Percentiles rank a stretch among this genome's conserved stretches.
Conservation (phyloP, 164 flowering plant genomes). For the grape (Vitis vinifera) region ASM3070453v1 NC_081814.1:2398001-2398500, state of each 20-base stretch:
- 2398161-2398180: not conserved
- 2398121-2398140: constrained; percentile 11
- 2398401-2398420: no score
- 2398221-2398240: not conserved
- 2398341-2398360: no score
- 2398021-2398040: not conserved
- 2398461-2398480: no score
- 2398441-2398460: no score
- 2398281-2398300: not conserved
- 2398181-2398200: constrained; percentile 9
- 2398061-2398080: constrained; percentile 9
- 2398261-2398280: not conserved
- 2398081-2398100: constrained; percentile 7
- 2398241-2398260: not conserved
- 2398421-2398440: no score
- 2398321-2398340: no score
- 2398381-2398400: not conserved
- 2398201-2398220: constrained; percentile 4
- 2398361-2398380: no score
- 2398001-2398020: not conserved
- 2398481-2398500: no score
- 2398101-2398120: not conserved
- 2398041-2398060: not conserved
- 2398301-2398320: not conserved
- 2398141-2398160: constrained; percentile 1